Conservation (phyloP, 495 filamentous ascomycete genomes). For the Tuber magnatum region DNA sequence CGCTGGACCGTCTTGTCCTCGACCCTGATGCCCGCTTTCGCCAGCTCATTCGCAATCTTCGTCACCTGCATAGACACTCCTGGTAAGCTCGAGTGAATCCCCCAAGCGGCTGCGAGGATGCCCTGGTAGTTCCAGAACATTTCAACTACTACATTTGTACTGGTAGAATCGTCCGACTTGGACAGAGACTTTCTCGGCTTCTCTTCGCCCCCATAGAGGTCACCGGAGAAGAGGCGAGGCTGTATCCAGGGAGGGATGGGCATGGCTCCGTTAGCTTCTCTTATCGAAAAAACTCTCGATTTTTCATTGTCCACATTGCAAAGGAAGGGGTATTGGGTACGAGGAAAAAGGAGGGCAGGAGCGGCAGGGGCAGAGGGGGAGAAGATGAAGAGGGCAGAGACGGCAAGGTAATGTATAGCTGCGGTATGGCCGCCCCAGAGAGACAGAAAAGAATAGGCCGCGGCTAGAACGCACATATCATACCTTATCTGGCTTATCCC, state of each 20-base stretch:
- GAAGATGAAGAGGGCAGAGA: neutral
- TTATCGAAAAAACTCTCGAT: neutral
- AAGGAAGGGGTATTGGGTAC: neutral
- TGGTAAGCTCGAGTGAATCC: conserved; percentile 36
- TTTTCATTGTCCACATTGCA: neutral
- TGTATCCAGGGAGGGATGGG: conserved; percentile 15
- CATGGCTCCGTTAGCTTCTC: conserved; percentile 21
- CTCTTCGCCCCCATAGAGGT: conserved; percentile 27
- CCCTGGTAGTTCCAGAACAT: conserved; percentile 29
- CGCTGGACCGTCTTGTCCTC: conserved; percentile 61
- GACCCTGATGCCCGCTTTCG: conserved; percentile 16
- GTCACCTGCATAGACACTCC: conserved; percentile 24
- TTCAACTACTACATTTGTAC: conserved; percentile 30
- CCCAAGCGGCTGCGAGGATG: conserved; percentile 32
- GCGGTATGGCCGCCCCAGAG: conserved; percentile 7
- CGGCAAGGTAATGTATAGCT: conserved; percentile 6
- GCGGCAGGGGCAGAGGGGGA: neutral
- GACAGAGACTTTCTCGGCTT: conserved; percentile 22
- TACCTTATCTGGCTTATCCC: conserved; percentile 32
- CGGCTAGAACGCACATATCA: conserved; percentile 23
- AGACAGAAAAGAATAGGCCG: conserved; percentile 4
- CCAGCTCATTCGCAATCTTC: conserved; percentile 19
- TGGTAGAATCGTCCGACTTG: conserved; percentile 21
- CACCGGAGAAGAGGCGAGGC: conserved; percentile 31
- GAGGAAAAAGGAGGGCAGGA: neutral